These are phyloP conservation scores for Sporothrix pallida DNA, from an alignment of 2,329 filamentous ascomycete species.

Conservation along the genomic window DNA sequence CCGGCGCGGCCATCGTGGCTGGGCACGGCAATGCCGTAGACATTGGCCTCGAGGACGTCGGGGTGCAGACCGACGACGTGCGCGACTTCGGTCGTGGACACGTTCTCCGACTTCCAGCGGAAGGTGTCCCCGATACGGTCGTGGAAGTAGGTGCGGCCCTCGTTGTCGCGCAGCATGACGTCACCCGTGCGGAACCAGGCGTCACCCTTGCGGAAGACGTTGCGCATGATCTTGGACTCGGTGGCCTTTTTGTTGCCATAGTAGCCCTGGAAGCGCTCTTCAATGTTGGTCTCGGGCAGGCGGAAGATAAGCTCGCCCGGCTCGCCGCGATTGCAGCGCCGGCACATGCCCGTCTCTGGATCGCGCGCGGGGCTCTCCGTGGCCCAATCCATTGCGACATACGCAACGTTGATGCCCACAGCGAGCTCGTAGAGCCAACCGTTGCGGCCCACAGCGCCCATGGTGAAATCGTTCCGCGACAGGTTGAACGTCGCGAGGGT, in stretches of 20 bases:
- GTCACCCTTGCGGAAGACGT: conserved; percentile 77
- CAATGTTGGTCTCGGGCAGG: conserved; percentile 68
- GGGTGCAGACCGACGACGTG: conserved; percentile 72
- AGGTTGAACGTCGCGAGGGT: conserved; percentile 73
- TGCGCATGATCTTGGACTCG: conserved; percentile 72
- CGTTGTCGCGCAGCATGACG: conserved; percentile 70
- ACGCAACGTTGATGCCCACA: conserved; percentile 55
- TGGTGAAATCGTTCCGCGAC: conserved; percentile 71
- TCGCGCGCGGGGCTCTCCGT: conserved; percentile 72
- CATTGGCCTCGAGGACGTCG: conserved; percentile 76
- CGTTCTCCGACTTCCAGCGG: conserved; percentile 83
- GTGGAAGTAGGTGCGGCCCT: conserved; percentile 78
- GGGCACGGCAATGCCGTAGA: conserved; percentile 81
- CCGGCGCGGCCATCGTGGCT: conserved; percentile 84
- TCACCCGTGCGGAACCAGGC: conserved; percentile 87
- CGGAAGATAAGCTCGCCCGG: conserved; percentile 77
- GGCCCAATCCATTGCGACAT: conserved; percentile 74
- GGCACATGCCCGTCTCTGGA: conserved; percentile 71
- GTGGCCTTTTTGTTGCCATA: conserved; percentile 75
- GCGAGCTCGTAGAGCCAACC: conserved; percentile 66
- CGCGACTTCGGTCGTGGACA: conserved; percentile 82
- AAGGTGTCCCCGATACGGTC: conserved; percentile 82
- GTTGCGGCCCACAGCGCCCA: conserved; percentile 78
- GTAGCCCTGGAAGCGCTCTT: conserved; percentile 78
- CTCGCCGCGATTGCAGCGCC: conserved; percentile 61